These are phyloP conservation scores for Solanum paucissectum DNA, from an alignment of 257 asterid species.

Conservation along the genomic window DNA sequence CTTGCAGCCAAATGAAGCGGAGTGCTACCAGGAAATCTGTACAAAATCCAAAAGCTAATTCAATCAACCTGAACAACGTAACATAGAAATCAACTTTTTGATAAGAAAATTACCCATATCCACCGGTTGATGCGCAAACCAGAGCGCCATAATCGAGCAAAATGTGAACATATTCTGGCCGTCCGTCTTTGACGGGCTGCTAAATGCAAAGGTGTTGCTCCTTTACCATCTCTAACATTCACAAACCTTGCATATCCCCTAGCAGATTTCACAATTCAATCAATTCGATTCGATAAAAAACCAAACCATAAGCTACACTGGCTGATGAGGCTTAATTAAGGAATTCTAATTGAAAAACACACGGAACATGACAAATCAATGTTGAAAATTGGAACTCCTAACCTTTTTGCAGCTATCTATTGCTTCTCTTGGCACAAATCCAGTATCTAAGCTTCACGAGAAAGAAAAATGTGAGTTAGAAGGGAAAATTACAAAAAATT, in stretches of 20 bases:
- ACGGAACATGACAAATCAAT: too few relatives aligned
- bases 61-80: not conserved
- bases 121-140: conserved; percentile 77
- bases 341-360: too few relatives aligned
- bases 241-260: conserved; percentile 92
- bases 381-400: too few relatives aligned
- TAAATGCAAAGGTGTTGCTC: conserved; percentile 89
- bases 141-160: conserved; percentile 73
- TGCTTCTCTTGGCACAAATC: too few relatives aligned
- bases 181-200: conserved; percentile 69
- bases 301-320: too few relatives aligned
- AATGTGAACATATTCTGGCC: conserved; percentile 57
- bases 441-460: too few relatives aligned
- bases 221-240: conserved; percentile 86
- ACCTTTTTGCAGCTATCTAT: too few relatives aligned
- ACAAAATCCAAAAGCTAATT: not conserved
- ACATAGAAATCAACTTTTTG: not conserved
- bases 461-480: too few relatives aligned
- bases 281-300: too few relatives aligned
- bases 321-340: too few relatives aligned
- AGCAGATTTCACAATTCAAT: not conserved
- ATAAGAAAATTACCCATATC: conserved; percentile 42
- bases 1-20: conserved; percentile 98
- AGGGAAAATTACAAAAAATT: too few relatives aligned
- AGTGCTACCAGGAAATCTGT: conserved; percentile 77